Percentiles rank a stretch among this genome's conserved stretches.
Conservation (phyloP, 1,284 basidiomycete species). For the Pseudozyma thailandica region DNA sequence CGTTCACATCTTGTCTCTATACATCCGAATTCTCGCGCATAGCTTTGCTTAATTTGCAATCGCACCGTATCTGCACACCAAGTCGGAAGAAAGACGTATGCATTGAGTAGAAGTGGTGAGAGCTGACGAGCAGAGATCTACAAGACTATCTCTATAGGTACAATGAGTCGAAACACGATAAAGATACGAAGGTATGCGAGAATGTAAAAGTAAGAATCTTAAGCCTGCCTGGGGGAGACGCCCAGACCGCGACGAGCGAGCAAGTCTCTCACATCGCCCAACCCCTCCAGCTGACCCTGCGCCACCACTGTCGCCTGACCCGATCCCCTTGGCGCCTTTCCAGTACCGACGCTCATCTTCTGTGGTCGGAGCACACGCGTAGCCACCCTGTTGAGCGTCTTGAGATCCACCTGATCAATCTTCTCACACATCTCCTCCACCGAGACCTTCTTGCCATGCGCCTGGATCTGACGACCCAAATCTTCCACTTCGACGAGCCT, state of each 20-base stretch:
- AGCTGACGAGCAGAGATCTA: no score
- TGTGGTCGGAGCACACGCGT: conserved; percentile 74
- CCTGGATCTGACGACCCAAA: conserved; percentile 79
- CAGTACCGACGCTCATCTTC: conserved; percentile 27
- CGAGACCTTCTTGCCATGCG: conserved; percentile 87
- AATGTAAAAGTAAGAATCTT: no score
- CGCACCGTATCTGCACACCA: no score
- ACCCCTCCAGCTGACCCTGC: conserved; percentile 57
- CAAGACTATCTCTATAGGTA: no score
- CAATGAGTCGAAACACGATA: not conserved
- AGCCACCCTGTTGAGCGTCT: conserved; percentile 79
- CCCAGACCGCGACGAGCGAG: conserved; percentile 58
- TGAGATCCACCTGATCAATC: conserved; percentile 83
- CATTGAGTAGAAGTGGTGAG: conserved; percentile 16
- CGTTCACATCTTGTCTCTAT: no score
- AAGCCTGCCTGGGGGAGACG: conserved; percentile 35
- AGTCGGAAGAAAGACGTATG: conserved; percentile 1
- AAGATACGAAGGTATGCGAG: not conserved
- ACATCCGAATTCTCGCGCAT: no score
- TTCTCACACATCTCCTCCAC: conserved; percentile 90
- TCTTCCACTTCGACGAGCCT: conserved; percentile 78
- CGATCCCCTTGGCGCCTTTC: conserved; percentile 29
- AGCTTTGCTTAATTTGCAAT: no score
- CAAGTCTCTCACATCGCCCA: conserved; percentile 60
- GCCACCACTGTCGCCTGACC: conserved; percentile 63